Evolutionary conservation across 148 eudicot genomes (phyloP).

Genomic region (Linanthus parryae): DNA sequence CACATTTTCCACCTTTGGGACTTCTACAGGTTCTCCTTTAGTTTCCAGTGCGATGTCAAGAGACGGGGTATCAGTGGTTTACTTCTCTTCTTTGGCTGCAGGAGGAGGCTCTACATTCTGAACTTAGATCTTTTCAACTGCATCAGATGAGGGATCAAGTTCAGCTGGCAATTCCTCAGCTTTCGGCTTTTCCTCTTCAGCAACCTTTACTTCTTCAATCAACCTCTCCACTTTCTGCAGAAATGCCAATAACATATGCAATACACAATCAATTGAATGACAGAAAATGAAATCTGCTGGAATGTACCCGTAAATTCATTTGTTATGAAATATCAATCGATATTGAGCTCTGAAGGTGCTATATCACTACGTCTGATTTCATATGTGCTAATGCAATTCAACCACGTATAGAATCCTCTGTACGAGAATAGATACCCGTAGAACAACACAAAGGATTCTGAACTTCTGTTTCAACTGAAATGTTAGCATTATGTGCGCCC

Average conservation of each 20-base stretch:
- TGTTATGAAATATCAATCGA: no score
- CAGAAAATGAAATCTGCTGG: no score
- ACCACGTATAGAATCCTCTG: constrained; percentile 24
- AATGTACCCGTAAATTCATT: no score
- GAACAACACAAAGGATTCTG: constrained; percentile 44
- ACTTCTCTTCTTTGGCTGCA: constrained; percentile 4
- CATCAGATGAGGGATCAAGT: constrained; percentile 5
- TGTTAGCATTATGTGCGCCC: no score
- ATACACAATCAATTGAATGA: no score
- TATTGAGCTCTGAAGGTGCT: no score
- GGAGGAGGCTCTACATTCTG: constrained; percentile 14
- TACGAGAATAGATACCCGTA: constrained; percentile 43
- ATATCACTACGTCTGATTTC: no score
- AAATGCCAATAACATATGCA: constrained; percentile 3
- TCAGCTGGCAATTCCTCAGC: constrained; percentile 16
- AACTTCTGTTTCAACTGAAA: constrained; percentile 41
- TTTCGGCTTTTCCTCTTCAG: constrained; percentile 25
- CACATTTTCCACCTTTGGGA: no score
- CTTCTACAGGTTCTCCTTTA: constrained; percentile 2
- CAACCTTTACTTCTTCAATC: constrained; percentile 28
- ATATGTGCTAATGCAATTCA: no score
- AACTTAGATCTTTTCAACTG: constrained; percentile 24
- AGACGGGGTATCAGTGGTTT: neutral
- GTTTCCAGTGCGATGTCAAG: no score
- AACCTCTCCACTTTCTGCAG: constrained; percentile 37